These are phyloP conservation scores for Phytopythium kandeliae DNA, from an alignment of 352 stramenopile genomes.

Conservation along the genomic window DNA sequence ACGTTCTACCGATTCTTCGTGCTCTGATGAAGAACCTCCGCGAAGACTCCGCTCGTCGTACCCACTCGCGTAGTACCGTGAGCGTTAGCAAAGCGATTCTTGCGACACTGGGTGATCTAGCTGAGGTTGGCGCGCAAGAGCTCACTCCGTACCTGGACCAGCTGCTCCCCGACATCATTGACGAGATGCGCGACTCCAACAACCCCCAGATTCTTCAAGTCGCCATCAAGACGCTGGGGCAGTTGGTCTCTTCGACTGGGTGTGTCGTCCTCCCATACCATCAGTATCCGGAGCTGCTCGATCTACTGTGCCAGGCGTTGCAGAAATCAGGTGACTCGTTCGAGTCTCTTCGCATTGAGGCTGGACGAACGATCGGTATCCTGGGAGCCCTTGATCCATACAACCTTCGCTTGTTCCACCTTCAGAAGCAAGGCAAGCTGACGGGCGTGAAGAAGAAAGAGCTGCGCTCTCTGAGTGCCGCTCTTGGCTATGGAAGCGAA, in stretches of 20 bases:
- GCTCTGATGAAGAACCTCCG: constrained; percentile 86
- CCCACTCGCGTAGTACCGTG: constrained; percentile 67
- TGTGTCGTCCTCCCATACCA: constrained; percentile 84
- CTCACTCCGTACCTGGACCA: constrained; percentile 81
- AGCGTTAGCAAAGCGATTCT: constrained; percentile 83
- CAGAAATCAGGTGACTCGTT: constrained; percentile 81
- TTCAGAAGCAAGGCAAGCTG: constrained; percentile 76
- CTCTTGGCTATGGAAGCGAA: not conserved
- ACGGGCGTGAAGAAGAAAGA: constrained; percentile 68
- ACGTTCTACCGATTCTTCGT: constrained; percentile 80
- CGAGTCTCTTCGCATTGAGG: constrained; percentile 71
- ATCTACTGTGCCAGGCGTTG: constrained; percentile 67
- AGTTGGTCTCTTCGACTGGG: constrained; percentile 77
- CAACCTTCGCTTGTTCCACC: constrained; percentile 77
- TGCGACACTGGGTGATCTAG: constrained; percentile 74
- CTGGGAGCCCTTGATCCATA: constrained; percentile 82
- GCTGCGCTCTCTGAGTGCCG: constrained; percentile 29
- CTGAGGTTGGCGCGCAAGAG: constrained; percentile 70
- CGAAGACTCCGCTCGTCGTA: constrained; percentile 66
- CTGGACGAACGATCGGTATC: constrained; percentile 72
- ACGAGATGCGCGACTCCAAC: constrained; percentile 80
- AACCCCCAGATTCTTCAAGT: constrained; percentile 84
- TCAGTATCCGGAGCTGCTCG: constrained; percentile 79
- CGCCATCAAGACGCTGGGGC: constrained; percentile 79
- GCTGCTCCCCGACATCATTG: constrained; percentile 82